These are phyloP conservation scores for Ustilago nuda DNA, from an alignment of 1,284 basidiomycete genomes.

Conservation along the genomic window DNA sequence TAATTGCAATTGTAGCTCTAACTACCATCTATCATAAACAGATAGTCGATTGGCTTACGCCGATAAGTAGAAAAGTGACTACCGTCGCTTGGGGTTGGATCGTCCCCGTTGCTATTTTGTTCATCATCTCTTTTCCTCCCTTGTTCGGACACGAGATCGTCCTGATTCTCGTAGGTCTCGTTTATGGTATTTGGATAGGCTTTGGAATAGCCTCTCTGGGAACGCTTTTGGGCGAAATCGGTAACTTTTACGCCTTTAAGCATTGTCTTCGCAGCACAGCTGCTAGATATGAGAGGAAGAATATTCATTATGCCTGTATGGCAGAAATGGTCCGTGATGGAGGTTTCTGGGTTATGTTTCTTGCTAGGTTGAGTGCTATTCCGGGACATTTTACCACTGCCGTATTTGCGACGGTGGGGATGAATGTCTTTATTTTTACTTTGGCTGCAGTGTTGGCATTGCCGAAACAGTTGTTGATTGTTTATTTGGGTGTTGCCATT, in stretches of 20 bases:
- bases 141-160: constrained; percentile 83
- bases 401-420: constrained; percentile 80
- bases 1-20: constrained; percentile 73
- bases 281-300: constrained; percentile 78
- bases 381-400: constrained; percentile 77
- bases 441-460: constrained; percentile 80
- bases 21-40: constrained; percentile 77
- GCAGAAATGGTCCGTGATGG: constrained; percentile 82
- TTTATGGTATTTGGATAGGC: constrained; percentile 70
- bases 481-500: constrained; percentile 67
- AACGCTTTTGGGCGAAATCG: constrained; percentile 63
- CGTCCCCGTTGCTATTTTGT: constrained; percentile 83
- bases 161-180: constrained; percentile 80
- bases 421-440: constrained; percentile 78
- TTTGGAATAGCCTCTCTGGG: constrained; percentile 62
- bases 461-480: constrained; percentile 75
- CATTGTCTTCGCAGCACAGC: constrained; percentile 76
- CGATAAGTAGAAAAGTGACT: constrained; percentile 77
- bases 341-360: constrained; percentile 74
- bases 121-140: constrained; percentile 73
- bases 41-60: constrained; percentile 78
- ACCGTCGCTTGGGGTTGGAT: constrained; percentile 77
- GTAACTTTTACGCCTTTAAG: constrained; percentile 74
- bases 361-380: constrained; percentile 63
- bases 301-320: constrained; percentile 81